Percentiles rank a stretch among this genome's conserved stretches.
These are phyloP conservation scores for Murraya paniculata DNA, from an alignment of 345 rosid genomes.

Conservation along the genomic window DNA sequence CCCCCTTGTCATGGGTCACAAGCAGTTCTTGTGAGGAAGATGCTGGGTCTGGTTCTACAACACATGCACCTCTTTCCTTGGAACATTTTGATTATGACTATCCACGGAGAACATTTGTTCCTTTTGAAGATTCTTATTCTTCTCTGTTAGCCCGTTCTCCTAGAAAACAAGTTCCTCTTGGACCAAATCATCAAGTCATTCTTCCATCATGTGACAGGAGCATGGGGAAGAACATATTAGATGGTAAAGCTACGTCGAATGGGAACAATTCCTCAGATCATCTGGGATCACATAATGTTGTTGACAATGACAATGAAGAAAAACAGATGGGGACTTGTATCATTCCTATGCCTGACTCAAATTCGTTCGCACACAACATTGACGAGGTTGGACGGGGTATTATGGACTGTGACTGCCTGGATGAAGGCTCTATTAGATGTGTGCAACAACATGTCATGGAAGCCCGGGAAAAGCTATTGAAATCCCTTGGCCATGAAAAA, in stretches of 20 bases:
- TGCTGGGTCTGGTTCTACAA: constrained; percentile 14
- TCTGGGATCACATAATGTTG: not conserved
- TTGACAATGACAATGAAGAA: constrained; percentile 23
- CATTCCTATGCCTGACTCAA: constrained; percentile 35
- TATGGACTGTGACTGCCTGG: constrained; percentile 47
- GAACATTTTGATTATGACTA: constrained; percentile 29
- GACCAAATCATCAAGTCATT: constrained; percentile 56
- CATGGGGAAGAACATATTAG: constrained; percentile 13
- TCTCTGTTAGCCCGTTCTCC: constrained; percentile 33
- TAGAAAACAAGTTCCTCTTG: constrained; percentile 45
- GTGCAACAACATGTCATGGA: constrained; percentile 56
- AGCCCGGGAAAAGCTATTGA: constrained; percentile 51
- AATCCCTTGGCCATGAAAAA: constrained; percentile 48
- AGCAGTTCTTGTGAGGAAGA: constrained; percentile 36
- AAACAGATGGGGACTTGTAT: constrained; percentile 48
- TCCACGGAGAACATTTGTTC: constrained; percentile 29
- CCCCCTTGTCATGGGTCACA: constrained; percentile 26
- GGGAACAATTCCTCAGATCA: constrained; percentile 2
- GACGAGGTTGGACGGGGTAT: constrained; percentile 34
- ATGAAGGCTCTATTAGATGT: constrained; percentile 57
- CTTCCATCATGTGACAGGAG: constrained; percentile 42
- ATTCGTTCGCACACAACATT: constrained; percentile 3
- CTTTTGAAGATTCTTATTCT: constrained; percentile 30
- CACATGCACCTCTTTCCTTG: constrained; percentile 28
- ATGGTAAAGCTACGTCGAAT: constrained; percentile 7